These are phyloP conservation scores for Apiospora koreana DNA, from an alignment of 2,329 filamentous ascomycete genomes.

Conservation along the genomic window DNA sequence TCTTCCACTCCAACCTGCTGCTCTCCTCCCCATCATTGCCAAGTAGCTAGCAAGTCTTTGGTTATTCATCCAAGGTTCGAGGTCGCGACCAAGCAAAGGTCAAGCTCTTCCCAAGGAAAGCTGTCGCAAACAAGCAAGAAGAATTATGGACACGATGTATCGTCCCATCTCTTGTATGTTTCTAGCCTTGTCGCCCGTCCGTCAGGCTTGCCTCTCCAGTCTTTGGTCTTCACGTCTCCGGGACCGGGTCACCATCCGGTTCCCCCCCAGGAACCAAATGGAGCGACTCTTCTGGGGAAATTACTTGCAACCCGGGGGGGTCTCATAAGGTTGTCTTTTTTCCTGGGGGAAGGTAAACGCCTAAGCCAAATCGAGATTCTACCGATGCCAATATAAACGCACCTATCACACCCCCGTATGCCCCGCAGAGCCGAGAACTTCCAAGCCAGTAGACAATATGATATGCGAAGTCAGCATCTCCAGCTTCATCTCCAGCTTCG, in stretches of 20 bases:
- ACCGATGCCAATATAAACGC: background rate
- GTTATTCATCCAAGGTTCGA: background rate
- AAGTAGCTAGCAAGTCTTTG: background rate
- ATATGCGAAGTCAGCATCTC: background rate
- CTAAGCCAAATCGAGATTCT: background rate
- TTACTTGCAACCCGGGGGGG: background rate
- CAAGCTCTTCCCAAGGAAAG: slow-evolving; percentile 47
- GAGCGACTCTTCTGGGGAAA: background rate
- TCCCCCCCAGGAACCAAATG: slow-evolving; percentile 34
- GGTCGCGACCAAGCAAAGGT: slow-evolving; percentile 47
- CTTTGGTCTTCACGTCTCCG: slow-evolving; percentile 37
- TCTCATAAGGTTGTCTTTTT: background rate
- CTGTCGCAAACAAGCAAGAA: slow-evolving; percentile 48
- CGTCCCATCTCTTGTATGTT: slow-evolving; percentile 37
- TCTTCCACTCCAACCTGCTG: too few relatives aligned
- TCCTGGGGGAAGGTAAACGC: background rate
- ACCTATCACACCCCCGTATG: background rate
- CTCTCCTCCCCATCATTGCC: too few relatives aligned
- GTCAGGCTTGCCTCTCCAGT: slow-evolving; percentile 42
- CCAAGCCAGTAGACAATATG: background rate
- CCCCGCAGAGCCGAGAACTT: slow-evolving; percentile 3
- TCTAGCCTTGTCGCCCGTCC: slow-evolving; percentile 44
- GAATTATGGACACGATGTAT: slow-evolving; percentile 40
- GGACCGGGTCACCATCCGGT: slow-evolving; percentile 37
- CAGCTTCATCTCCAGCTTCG: background rate